Conservation (phyloP, 257 asterid genomes). For the Fraxinus anomala region DNA sequence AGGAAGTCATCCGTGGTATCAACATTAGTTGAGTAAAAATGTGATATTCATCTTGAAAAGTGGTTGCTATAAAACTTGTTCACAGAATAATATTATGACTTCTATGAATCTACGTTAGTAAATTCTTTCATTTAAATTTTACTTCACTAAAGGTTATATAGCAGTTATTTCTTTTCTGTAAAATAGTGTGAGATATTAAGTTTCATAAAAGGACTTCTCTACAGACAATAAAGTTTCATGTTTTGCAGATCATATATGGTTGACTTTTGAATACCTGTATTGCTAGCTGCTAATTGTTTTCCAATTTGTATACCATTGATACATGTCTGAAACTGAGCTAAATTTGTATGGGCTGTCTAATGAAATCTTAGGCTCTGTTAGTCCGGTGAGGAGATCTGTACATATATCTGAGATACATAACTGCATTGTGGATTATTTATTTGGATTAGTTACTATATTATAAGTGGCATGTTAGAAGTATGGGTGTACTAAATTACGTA, state of each 20-base stretch:
- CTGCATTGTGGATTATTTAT: not conserved
- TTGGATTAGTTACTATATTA: not conserved
- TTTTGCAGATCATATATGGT: not conserved
- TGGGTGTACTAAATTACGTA: not conserved
- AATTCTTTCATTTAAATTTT: not conserved
- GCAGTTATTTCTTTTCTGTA: not conserved
- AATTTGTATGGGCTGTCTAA: not conserved
- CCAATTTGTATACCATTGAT: not conserved
- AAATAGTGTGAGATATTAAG: not conserved
- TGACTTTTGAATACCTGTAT: not conserved
- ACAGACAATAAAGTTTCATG: not conserved
- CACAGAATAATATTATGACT: too few species aligned
- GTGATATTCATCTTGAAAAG: too few species aligned
- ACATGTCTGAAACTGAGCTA: not conserved
- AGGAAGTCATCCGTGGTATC: too few species aligned
- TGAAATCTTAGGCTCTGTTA: not conserved
- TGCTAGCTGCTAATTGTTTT: not conserved
- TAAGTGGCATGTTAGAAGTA: not conserved
- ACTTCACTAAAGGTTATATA: not conserved
- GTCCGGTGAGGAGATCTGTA: not conserved
- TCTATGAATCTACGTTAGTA: too few species aligned
- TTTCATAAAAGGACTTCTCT: not conserved
- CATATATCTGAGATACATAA: not conserved
- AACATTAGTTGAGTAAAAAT: too few species aligned
- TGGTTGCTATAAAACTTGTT: too few species aligned